A percentile compares a stretch with the other conserved stretches of the same genome.
Conservation (phyloP, 73 alveolate species). For the Paramecium tetraurelia region DNA sequence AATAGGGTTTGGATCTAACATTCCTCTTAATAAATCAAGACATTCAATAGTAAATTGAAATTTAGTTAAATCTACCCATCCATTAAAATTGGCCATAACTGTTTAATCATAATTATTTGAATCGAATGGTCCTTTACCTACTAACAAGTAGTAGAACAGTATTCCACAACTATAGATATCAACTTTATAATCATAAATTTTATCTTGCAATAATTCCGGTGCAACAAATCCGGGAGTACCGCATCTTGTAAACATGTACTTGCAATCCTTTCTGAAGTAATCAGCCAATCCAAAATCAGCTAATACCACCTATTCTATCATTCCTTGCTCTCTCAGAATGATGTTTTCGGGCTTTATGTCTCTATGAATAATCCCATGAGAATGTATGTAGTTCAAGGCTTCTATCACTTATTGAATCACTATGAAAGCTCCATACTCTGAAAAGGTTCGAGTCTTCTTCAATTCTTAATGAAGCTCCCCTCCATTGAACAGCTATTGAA, state of each 20-base stretch:
- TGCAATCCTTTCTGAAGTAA: constrained; percentile 51
- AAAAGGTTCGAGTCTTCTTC: constrained; percentile 5
- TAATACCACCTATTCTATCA: constrained; percentile 68
- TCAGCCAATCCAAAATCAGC: constrained; percentile 89
- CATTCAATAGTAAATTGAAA: background rate
- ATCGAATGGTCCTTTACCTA: constrained; percentile 70
- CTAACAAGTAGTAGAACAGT: constrained; percentile 63
- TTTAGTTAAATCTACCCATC: background rate
- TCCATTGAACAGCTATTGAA: constrained; percentile 63
- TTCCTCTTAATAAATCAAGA: background rate
- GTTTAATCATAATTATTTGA: constrained; percentile 51
- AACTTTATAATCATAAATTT: constrained; percentile 68
- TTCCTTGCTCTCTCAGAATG: constrained; percentile 67
- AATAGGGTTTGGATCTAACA: constrained; percentile 22
- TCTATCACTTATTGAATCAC: constrained; percentile 52
- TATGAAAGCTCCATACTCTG: constrained; percentile 46
- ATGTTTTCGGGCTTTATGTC: constrained; percentile 89
- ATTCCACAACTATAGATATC: constrained; percentile 76
- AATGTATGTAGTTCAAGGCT: constrained; percentile 74
- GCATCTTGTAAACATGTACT: constrained; percentile 66
- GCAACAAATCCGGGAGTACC: constrained; percentile 81
- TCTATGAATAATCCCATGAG: constrained; percentile 79
- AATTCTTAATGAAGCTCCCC: constrained; percentile 67
- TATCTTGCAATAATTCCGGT: constrained; percentile 69
- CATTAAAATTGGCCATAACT: constrained; percentile 9